Evolutionary conservation across 371 early-diverging fungal genomes (phyloP).

Genomic region (Mucor ambiguus): DNA sequence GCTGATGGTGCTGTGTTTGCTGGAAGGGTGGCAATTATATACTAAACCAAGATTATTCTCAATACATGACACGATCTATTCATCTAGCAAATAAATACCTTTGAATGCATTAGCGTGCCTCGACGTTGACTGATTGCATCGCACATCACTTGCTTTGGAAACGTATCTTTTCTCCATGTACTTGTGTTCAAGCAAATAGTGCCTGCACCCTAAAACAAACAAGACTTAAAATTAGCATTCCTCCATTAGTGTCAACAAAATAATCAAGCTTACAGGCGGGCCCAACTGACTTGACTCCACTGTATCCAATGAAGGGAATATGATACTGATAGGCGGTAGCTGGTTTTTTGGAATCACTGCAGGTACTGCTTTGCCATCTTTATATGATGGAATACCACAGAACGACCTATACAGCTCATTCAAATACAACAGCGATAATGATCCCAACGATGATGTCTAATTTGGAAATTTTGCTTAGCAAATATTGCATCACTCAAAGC

Average conservation of each 20-base stretch:
- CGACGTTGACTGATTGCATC: slow-evolving; percentile 46
- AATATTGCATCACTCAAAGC: not conserved
- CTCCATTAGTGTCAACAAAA: not conserved
- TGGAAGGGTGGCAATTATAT: slow-evolving; percentile 42
- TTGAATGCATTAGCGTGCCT: slow-evolving; percentile 51
- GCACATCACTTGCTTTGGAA: slow-evolving; percentile 47
- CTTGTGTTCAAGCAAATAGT: slow-evolving; percentile 41
- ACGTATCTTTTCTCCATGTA: slow-evolving; percentile 41
- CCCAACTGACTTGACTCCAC: slow-evolving; percentile 37
- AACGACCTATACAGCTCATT: slow-evolving; percentile 45
- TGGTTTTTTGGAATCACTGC: slow-evolving; percentile 3
- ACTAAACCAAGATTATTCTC: slow-evolving; percentile 23
- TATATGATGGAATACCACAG: slow-evolving; percentile 34
- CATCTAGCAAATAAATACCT: slow-evolving; percentile 26
- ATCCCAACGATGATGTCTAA: slow-evolving; percentile 52
- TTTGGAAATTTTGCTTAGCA: not conserved
- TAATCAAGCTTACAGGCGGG: slow-evolving; percentile 33
- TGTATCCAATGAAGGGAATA: slow-evolving; percentile 39
- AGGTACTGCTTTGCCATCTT: not conserved
- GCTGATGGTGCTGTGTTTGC: not conserved
- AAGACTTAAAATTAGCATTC: not conserved
- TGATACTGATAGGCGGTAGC: slow-evolving; percentile 38
- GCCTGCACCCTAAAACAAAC: slow-evolving; percentile 37
- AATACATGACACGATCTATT: not conserved
- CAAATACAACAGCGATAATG: slow-evolving; percentile 29